Evolutionary conservation across 768 basidiomycete genomes (phyloP), one percentile per base, ranked within the genome.

Genomic region (Cystobasidium onofrii): DNA sequence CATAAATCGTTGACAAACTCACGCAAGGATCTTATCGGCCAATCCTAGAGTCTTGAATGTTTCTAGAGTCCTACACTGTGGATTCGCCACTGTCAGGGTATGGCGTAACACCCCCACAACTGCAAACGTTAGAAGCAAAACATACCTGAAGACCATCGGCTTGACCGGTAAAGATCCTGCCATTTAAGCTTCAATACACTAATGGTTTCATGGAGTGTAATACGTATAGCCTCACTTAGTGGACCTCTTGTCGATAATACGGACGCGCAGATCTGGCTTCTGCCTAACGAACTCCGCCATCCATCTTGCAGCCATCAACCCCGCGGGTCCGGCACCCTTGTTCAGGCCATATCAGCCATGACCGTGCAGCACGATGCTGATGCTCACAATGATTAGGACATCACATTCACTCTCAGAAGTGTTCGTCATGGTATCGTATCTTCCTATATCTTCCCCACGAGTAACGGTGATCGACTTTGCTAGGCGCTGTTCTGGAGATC

Each of bases 201-300:
- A n/a, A n/a, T n/a, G n/a, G n/a, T n/a, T n/a, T n/a, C n/a, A n/a
- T n/a, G n/a, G n/a, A n/a, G n/a, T n/a, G n/a, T n/a, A n/a, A n/a
- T n/a, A n/a, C n/a, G n/a, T n/a, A n/a, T n/a, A n/a, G n/a, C n/a
- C 78, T 34, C 77, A 76, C 60, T 77, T 74, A 0, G 73, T 75
- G 36, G 62, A 72, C 1, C 79, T 74, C 75, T 79, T 79, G 76
- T 79, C 79, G 60, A 79, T 60, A 29, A 77, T 73, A 0, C 77
- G 63, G 15, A 66, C 57, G 6, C 64, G 75, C 17, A 79, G 36
- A 29, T 67, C 65, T 29, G 64, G 73, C 31, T 75, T 13, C 29
- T 73, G 43, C 43, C 34, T 44, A 18, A 29, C 31, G 75, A 55
- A 75, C 6, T 64, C 36, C 17, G 75, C 29, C 66, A 76, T 46